Base-by-base conservation (phyloP, 495 filamentous ascomycete genomes). In the Cercophora newfieldiana region DNA sequence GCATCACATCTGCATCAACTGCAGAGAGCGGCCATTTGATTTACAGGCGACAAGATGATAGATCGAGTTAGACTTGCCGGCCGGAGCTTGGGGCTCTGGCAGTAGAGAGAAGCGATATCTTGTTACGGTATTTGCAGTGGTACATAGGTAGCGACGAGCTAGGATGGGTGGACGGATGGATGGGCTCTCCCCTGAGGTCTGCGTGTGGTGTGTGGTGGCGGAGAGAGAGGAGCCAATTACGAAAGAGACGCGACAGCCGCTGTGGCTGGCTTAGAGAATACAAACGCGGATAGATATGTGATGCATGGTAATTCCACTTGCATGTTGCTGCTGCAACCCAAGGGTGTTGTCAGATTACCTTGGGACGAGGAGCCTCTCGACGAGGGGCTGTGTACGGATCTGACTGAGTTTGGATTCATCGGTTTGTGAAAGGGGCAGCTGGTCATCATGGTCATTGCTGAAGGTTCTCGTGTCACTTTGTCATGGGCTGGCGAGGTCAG, bases 201-300 rank as follows among this genome's bases (percentile, higher is more conserved):
- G 57, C 19, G 57, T 60, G 19, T 6, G 26, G 30, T 25, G 18
- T 6, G 57, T 14, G 31, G 19, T 21, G 33, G 7, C 16, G 31
- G 8, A 25, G 31, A 10, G 24, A 48, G 7, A 48, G 6, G n/a
- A 57, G 29, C 59, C 54, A 49, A 60, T 64, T 49, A 16, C 12
- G 16, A 10, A 19, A 22, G 37, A 61, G 65, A 70, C 68, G 61
- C 68, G 65, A 33, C 61, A 67, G 68, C 65, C 37, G 53, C 51
- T 67, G 68, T 70, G 68, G 68, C 68, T 70, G 50, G 49, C 31
- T 33, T 21, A 51, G 12, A 53, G n/a, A n/a, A n/a, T n/a, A n/a
- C n/a, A 53, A 53, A n/a, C 19, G 19, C 19, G 25, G 25, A 53
- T 24, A 53, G 25, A 24, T 24, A 53, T 24, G 21, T 24, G 21